Base-by-base conservation (phyloP, 441 rosid genomes). In the Erodium chrysanthum region DNA sequence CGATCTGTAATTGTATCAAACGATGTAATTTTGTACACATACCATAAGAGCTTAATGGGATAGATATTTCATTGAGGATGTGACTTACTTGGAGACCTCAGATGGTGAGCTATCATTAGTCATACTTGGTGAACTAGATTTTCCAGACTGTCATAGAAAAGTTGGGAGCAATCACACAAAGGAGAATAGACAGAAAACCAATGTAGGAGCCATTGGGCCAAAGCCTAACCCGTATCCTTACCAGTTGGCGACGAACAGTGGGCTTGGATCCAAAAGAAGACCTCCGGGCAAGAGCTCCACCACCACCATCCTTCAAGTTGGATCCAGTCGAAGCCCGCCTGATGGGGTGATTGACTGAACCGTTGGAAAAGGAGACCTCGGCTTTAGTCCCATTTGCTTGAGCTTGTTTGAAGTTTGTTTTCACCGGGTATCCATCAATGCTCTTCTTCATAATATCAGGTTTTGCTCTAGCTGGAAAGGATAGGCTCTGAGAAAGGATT, bases 401-500 rank as follows among this genome's bases (percentile, higher is more conserved):
- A 44, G 72, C 75, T 58, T 74, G 84, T 78, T 84, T 90, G 71
- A 35, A 64, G 68, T 46, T 66, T 20, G 73, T 65, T 73, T 84
- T 88, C 35, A 66, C 60, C 3, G 78, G 75, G 66, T 75, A 75
- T 48, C 76, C 88, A 68, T 85, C 86, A 44, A 81, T 67, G 75
- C 88, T 92, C 82, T 82, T 87, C 79, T 74, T 79, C 72, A 76
- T 66, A 27, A 74, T 79, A 77, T 82, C 83, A 63, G 66, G 62
- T 67, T 66, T 70, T 70, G 80, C 86, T 80, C 67, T 85, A 64
- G 84, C 78, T 1, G 92, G 87, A 78, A 88, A 88, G 54, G 92
- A 92, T 73, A 78, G 74, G 66, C 86, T 86, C 80, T 90, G 93
- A 52, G 91, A 87, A 66, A 86, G 76, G 18, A 75, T 71, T 18